Conservation (phyloP, 495 filamentous ascomycete genomes). For the Friedmanniomyces simplex region DNA sequence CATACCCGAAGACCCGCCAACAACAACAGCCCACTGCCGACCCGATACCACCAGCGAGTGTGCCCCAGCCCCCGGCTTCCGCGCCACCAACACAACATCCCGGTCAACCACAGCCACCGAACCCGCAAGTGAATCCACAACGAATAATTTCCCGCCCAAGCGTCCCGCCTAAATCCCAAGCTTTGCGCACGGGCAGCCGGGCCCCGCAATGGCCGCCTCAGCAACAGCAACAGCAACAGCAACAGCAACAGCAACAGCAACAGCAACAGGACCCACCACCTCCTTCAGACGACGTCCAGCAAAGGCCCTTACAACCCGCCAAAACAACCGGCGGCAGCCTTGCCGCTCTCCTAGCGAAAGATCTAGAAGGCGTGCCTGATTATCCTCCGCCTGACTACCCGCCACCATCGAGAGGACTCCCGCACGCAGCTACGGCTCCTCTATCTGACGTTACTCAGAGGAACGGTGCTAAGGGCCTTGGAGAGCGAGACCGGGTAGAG, state of each 20-base stretch:
- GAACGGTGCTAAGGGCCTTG: not conserved
- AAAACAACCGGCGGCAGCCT: slow-evolving; percentile 10
- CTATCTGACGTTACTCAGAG: not conserved
- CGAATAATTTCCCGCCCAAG: slow-evolving; percentile 27
- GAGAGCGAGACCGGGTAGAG: slow-evolving; percentile 13
- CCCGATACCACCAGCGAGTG: not conserved
- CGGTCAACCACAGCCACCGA: not conserved
- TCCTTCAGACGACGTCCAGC: not conserved
- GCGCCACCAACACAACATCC: slow-evolving; percentile 6
- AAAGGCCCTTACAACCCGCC: not conserved
- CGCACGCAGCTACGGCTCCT: not conserved
- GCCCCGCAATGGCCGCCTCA: slow-evolving; percentile 10
- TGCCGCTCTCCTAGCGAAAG: slow-evolving; percentile 19
- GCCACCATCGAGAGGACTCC: not conserved
- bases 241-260: no score
- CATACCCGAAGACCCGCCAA: slow-evolving; percentile 9
- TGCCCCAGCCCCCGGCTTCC: slow-evolving; percentile 11
- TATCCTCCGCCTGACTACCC: slow-evolving; percentile 6
- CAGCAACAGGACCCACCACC: slow-evolving; percentile 12
- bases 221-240: slow-evolving; percentile 15
- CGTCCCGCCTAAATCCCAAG: slow-evolving; percentile 53
- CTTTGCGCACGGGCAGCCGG: slow-evolving; percentile 38
- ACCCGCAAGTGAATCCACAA: not conserved
- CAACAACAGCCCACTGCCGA: not conserved
- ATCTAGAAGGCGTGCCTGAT: slow-evolving; percentile 20